phyloP scores from a whole-genome alignment of 768 basidiomycete species.

The Boletellus emodensis region DNA sequence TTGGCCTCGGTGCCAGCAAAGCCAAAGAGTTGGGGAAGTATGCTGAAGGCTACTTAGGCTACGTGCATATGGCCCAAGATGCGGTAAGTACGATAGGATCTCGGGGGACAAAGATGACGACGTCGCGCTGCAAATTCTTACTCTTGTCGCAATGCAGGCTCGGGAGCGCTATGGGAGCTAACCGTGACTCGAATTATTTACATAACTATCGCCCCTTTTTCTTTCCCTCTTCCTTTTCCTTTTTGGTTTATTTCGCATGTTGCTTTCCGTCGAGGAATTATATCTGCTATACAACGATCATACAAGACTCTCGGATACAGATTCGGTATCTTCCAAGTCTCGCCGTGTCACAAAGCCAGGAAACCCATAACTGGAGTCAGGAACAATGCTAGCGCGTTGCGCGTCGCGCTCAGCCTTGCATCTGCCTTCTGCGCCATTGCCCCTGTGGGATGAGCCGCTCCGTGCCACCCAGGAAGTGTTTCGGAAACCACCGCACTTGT shows the following conservation, averaged over 20 bases:
- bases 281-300: conserved; percentile 10
- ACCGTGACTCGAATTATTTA: conserved; percentile 9
- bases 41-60: conserved; percentile 62
- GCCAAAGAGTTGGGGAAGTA: conserved; percentile 77
- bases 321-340: neutral
- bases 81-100: conserved; percentile 43
- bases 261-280: conserved; percentile 15
- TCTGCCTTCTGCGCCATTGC: conserved; percentile 20
- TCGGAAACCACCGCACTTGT: conserved; percentile 67
- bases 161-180: conserved; percentile 35
- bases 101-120: conserved; percentile 21
- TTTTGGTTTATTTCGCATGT: conserved; percentile 10
- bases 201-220: conserved; percentile 7
- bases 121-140: conserved; percentile 19
- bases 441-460: conserved; percentile 9
- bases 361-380: conserved; percentile 29
- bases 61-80: conserved; percentile 70
- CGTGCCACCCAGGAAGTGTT: conserved; percentile 41
- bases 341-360: conserved; percentile 17
- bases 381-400: conserved; percentile 19
- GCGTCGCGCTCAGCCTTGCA: conserved; percentile 17
- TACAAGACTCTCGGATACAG: neutral
- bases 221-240: conserved; percentile 15
- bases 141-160: conserved; percentile 28
- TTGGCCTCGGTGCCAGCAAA: conserved; percentile 90